Evolutionary conservation across 2,329 filamentous ascomycete species (phyloP).

Genomic region (Fusarium nurragi): DNA sequence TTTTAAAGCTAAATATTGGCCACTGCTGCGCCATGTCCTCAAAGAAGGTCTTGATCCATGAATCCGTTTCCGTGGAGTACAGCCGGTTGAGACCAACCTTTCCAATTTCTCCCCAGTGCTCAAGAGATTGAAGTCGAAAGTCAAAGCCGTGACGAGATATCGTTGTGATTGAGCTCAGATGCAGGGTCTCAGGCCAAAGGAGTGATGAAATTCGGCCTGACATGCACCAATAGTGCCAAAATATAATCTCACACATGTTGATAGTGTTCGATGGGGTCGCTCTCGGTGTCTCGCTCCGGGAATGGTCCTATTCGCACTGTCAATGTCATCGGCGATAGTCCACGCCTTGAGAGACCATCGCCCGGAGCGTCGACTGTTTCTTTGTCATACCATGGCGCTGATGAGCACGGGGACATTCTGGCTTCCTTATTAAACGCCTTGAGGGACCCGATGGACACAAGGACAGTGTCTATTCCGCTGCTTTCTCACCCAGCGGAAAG

Average conservation of each 20-base stretch:
- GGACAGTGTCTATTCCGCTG: conserved; percentile 95
- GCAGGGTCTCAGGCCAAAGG: too few relatives aligned
- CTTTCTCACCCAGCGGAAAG: conserved; percentile 92
- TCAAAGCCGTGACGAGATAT: too few relatives aligned
- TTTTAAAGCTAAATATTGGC: too few relatives aligned
- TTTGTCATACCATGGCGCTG: conserved; percentile 38
- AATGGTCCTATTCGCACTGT: conserved; percentile 24
- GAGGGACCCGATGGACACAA: conserved; percentile 95
- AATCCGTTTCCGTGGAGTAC: conserved; percentile 36
- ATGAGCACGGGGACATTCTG: conserved; percentile 69
- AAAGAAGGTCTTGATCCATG: conserved; percentile 40
- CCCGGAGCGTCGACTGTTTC: conserved; percentile 32
- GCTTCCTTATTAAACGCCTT: conserved; percentile 87
- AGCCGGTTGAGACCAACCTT: conserved; percentile 25
- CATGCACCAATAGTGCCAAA: too few relatives aligned
- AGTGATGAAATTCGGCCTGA: too few relatives aligned
- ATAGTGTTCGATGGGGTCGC: too few relatives aligned
- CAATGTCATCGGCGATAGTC: conserved; percentile 10
- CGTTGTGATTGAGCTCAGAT: too few relatives aligned
- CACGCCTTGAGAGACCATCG: conserved; percentile 8
- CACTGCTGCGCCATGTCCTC: conserved; percentile 37
- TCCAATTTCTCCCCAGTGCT: too few relatives aligned
- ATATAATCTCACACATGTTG: too few relatives aligned
- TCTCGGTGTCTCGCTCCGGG: conserved; percentile 33
- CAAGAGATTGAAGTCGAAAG: too few relatives aligned